phyloP scores from a whole-genome alignment of 1,284 basidiomycete genomes.

The Ganoderma resinaceum region DNA sequence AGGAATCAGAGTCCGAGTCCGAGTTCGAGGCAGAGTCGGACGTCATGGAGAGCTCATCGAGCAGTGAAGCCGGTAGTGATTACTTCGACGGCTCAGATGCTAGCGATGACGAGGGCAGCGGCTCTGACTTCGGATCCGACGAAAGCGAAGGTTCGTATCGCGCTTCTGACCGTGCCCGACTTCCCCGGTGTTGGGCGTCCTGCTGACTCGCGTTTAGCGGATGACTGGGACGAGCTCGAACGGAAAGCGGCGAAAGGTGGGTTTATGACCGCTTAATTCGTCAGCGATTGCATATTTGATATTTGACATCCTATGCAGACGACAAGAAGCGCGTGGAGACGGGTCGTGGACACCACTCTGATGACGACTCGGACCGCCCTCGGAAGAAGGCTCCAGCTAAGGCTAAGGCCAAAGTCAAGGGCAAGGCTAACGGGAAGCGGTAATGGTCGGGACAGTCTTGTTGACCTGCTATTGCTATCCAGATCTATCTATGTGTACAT shows the following conservation, averaged over 20 bases:
- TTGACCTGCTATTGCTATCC: slow-evolving; percentile 12
- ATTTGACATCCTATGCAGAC: slow-evolving; percentile 47
- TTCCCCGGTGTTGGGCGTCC: slow-evolving; percentile 26
- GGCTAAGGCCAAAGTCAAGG: slow-evolving; percentile 48
- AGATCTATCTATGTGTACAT: slow-evolving; percentile 13
- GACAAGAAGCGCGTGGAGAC: slow-evolving; percentile 70
- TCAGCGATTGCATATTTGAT: not conserved
- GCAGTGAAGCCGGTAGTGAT: slow-evolving; percentile 61
- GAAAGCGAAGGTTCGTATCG: slow-evolving; percentile 66
- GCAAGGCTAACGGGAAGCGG: slow-evolving; percentile 41
- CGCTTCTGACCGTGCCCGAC: not conserved
- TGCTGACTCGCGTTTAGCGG: slow-evolving; percentile 53
- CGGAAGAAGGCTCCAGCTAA: slow-evolving; percentile 67
- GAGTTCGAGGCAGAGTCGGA: slow-evolving; percentile 82
- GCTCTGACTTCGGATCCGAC: slow-evolving; percentile 71
- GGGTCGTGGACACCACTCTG: slow-evolving; percentile 62
- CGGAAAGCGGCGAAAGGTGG: slow-evolving; percentile 86
- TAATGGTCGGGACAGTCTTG: slow-evolving; percentile 15
- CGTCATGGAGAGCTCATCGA: slow-evolving; percentile 48
- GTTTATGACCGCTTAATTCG: slow-evolving; percentile 27
- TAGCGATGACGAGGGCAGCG: slow-evolving; percentile 71
- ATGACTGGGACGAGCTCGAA: slow-evolving; percentile 97
- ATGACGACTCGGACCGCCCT: slow-evolving; percentile 64
- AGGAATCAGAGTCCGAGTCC: slow-evolving; percentile 77
- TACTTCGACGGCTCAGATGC: slow-evolving; percentile 67